Base-by-base conservation (phyloP, 2,329 filamentous ascomycete genomes). In the Calycina marina region DNA sequence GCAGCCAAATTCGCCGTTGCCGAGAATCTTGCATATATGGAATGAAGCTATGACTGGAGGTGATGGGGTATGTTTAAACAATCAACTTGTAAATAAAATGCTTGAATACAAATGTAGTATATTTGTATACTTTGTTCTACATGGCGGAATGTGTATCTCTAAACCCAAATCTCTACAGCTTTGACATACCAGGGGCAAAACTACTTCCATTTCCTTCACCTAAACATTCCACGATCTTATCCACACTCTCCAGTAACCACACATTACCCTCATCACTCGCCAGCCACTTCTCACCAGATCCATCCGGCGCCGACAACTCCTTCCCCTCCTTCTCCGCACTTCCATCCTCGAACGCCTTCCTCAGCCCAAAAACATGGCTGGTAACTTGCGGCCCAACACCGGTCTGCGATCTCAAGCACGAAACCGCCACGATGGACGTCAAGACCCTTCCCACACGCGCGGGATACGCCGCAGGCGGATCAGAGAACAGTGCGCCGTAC, bases 371-470 rank as follows among this genome's bases (percentile, higher is more conserved):
- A 0, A 90, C 65, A 55, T 92, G 83, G 43, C 76, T 83, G 12
- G 79, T 57, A 9, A 92, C 80, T 61, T 90, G 83, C 1, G 82
- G 83, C 0, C 74, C 83, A 0, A 90, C 83, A 1, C 83, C 83
- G 6, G 77, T 80, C 62, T 90, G 83, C 27, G 82, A 69, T 3
- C 83, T 59, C 52, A 92, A 53, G 47, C 80, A 85, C 4, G 80
- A 65, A 17, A 92, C 66, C 0, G 78, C 83, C 4, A 85, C 64
- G 9, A 90, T 55, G 33, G 71, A 78, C 0, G 82, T 90, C 40
- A 84, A 56, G 0, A 81, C 67, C 1, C 83, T 58, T 0, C 83
- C 83, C 0, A 81, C 68, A 12, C 63, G 67, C 0, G 62, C 63
- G 14, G 56, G 58, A 4, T 55, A 48, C 6, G 18, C 5, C 3